Evolutionary conservation across 2,329 filamentous ascomycete genomes (phyloP), one percentile per base, ranked within the genome.

Genomic region (Colletotrichum sansevieriae): DNA sequence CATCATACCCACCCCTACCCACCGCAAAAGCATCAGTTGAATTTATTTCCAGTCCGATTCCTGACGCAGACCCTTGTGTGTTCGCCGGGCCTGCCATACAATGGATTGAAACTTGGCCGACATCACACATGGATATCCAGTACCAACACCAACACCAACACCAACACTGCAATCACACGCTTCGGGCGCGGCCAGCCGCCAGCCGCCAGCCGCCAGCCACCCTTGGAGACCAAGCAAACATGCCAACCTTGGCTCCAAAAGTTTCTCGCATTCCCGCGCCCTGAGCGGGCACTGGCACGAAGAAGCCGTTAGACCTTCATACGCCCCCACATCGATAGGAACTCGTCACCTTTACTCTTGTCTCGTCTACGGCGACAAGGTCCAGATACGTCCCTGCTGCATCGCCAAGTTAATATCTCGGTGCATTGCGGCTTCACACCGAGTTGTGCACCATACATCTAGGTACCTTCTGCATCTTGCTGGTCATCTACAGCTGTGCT

Each of bases 151-250:
- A 18, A 22, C 44, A 58, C 29, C 43, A 59, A 10, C n/a, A 60
- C 57, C 57, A 13, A 10, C 49, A 52, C 22, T 33, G 29, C 49
- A 44, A 25, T 20, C 54, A n/a, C 39, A 43, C 57, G 18, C 44
- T 51, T 33, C 57, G 39, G 46, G 43, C 35, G 35, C 35, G 51
- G 57, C 20, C 64, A 61, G 61, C 59, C 51, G 64, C 51, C 51
- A 25, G 20, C 43, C 51, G 41, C 46, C 52, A 61, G 61, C 59
- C 51, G 64, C 51, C 51, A 25, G 20, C 43, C 51, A 47, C 46
- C 52, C 65, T 46, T 8, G 39, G 33, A 47, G 44, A 64, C 41
- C 37, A 41, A 64, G 65, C 65, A 68, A 64, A 68, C 52, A 64
- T 52, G 60, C 60, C 20, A 44, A 33, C 41, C 52, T 64, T 51